Evolutionary conservation across 352 stramenopile species (phyloP).

Genomic region (Plasmopara halstedii): DNA sequence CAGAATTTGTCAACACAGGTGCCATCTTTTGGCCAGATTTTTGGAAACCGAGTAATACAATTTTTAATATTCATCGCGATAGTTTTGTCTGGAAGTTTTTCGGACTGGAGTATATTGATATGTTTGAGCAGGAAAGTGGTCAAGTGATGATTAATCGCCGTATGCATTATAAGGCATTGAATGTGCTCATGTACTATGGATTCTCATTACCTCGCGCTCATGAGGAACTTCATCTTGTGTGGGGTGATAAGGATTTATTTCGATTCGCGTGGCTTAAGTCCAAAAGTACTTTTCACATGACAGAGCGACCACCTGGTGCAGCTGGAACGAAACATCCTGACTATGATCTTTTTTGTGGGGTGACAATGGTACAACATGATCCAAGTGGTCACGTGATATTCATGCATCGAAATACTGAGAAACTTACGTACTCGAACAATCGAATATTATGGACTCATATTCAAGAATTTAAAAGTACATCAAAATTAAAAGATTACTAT

Average conservation of each 20-base stretch:
- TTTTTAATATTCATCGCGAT: slow-evolving; percentile 68
- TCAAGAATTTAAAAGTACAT: slow-evolving; percentile 47
- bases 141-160: slow-evolving; percentile 66
- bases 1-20: slow-evolving; percentile 41
- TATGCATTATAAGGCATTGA: slow-evolving; percentile 45
- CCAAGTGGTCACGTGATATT: slow-evolving; percentile 50
- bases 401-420: slow-evolving; percentile 63
- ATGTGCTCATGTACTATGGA: slow-evolving; percentile 70
- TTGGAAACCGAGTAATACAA: slow-evolving; percentile 58
- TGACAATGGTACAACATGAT: slow-evolving; percentile 71
- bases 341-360: slow-evolving; percentile 59
- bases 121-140: slow-evolving; percentile 77
- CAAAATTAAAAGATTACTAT: slow-evolving; percentile 32
- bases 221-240: slow-evolving; percentile 49
- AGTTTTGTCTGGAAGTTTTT: slow-evolving; percentile 71
- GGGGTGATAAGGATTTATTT: slow-evolving; percentile 81
- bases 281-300: slow-evolving; percentile 60
- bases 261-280: slow-evolving; percentile 75
- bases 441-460: slow-evolving; percentile 48
- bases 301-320: slow-evolving; percentile 33
- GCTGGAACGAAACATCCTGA: slow-evolving; percentile 38
- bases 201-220: slow-evolving; percentile 31
- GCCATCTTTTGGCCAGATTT: slow-evolving; percentile 84
- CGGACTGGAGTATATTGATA: slow-evolving; percentile 46
- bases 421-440: slow-evolving; percentile 44